phyloP scores from a whole-genome alignment of 2,329 filamentous ascomycete genomes.

The Sporothrix pseudoabietina region DNA sequence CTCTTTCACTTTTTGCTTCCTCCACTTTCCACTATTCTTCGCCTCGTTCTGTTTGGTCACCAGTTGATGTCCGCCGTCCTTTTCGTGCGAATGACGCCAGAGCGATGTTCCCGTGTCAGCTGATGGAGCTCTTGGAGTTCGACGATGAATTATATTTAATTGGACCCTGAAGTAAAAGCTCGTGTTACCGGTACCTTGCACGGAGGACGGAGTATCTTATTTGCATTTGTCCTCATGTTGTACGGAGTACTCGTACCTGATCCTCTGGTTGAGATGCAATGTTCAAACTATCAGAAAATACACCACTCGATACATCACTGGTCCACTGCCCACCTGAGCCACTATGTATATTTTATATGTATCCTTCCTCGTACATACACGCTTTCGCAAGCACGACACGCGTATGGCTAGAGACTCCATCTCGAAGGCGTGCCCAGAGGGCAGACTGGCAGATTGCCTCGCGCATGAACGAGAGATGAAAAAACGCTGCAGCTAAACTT shows the following conservation, averaged over 20 bases:
- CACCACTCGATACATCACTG: neutral
- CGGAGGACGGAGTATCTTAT: neutral
- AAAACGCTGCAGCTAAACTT: neutral
- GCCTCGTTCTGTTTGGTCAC: constrained; percentile 9
- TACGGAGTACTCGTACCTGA: neutral
- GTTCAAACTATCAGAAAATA: neutral
- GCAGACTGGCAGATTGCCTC: neutral
- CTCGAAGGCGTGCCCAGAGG: too few relatives aligned
- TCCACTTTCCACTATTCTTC: neutral
- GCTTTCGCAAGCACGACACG: neutral
- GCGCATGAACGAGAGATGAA: neutral
- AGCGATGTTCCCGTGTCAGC: neutral
- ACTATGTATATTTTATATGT: too few relatives aligned
- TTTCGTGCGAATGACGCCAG: neutral
- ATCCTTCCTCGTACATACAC: too few relatives aligned
- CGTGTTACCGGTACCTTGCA: neutral
- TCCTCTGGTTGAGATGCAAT: neutral
- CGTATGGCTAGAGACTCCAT: neutral
- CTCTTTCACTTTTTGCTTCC: neutral
- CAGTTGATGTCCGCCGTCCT: neutral
- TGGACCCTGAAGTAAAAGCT: neutral
- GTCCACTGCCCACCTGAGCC: neutral
- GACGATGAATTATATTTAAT: neutral
- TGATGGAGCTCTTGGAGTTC: neutral
- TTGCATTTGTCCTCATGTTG: neutral